These are phyloP conservation scores for Cercospora brassicicola DNA, from an alignment of 2,329 filamentous ascomycete genomes.

Conservation along the genomic window DNA sequence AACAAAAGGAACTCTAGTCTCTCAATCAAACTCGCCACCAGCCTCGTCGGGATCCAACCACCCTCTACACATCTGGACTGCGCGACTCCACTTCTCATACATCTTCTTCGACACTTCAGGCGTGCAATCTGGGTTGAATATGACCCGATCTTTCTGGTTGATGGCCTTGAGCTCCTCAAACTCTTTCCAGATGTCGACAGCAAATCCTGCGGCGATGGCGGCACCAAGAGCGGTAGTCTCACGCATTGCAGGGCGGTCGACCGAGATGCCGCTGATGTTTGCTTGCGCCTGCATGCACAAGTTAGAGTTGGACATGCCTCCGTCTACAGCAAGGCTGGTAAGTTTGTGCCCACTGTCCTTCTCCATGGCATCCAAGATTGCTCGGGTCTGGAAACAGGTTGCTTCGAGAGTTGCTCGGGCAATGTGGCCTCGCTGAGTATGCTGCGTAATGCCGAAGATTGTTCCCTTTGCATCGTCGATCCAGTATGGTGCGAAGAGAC, in stretches of 20 bases:
- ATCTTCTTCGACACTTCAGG: slow-evolving; percentile 56
- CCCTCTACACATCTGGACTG: slow-evolving; percentile 75
- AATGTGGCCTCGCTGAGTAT: slow-evolving; percentile 84
- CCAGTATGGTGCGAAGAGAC: slow-evolving; percentile 91
- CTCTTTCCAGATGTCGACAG: slow-evolving; percentile 73
- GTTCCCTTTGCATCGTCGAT: slow-evolving; percentile 90
- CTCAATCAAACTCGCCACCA: slow-evolving; percentile 16
- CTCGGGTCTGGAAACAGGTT: slow-evolving; percentile 88
- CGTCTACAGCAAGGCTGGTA: slow-evolving; percentile 76
- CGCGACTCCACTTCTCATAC: slow-evolving; percentile 72
- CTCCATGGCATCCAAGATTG: slow-evolving; percentile 91
- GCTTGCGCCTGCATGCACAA: slow-evolving; percentile 91
- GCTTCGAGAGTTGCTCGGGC: slow-evolving; percentile 87
- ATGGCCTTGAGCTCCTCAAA: slow-evolving; percentile 73
- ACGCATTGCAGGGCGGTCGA: slow-evolving; percentile 82
- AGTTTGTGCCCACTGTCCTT: slow-evolving; percentile 77
- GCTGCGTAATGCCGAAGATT: slow-evolving; percentile 59
- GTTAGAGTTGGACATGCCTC: slow-evolving; percentile 84
- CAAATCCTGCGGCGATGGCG: slow-evolving; percentile 83
- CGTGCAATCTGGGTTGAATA: slow-evolving; percentile 68
- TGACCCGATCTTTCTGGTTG: slow-evolving; percentile 67
- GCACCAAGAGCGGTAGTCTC: slow-evolving; percentile 88
- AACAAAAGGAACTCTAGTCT: neutral
- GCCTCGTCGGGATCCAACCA: slow-evolving; percentile 46
- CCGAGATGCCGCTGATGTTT: slow-evolving; percentile 78